phyloP scores from a whole-genome alignment of 345 rosid species.

The Moricandia arvensis region DNA sequence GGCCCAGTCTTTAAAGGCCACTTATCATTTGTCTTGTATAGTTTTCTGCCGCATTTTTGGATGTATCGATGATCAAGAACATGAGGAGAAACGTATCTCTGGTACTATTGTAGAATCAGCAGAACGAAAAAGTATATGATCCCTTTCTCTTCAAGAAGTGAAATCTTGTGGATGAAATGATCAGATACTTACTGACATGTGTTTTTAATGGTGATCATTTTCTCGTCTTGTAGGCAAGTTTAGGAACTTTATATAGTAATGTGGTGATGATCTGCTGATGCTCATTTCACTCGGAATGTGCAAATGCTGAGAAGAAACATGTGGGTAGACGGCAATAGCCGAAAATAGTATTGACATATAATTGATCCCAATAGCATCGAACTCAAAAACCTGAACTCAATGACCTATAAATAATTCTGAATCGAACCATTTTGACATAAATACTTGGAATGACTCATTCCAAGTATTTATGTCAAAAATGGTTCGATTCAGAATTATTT shows the following conservation, averaged over 20 bases:
- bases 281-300: background rate
- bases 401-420: background rate
- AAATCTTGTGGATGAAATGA: background rate
- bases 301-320: background rate
- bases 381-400: background rate
- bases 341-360: background rate
- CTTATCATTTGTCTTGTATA: background rate
- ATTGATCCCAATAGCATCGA: background rate
- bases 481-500: no score
- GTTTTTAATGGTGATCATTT: background rate
- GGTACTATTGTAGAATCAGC: background rate
- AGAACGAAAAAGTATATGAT: background rate
- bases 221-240: background rate
- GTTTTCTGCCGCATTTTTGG: no score
- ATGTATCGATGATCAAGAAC: background rate
- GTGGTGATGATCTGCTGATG: background rate
- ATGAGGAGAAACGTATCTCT: background rate
- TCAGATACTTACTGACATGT: background rate
- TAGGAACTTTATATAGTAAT: background rate
- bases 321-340: background rate
- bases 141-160: background rate
- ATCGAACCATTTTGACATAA: background rate
- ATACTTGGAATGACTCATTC: background rate
- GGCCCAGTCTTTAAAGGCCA: no score
- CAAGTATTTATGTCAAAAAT: no score